Evolutionary conservation across 352 stramenopile species (phyloP), one percentile per base, ranked within the genome.

Genomic region (Globisporangium alternatum): DNA sequence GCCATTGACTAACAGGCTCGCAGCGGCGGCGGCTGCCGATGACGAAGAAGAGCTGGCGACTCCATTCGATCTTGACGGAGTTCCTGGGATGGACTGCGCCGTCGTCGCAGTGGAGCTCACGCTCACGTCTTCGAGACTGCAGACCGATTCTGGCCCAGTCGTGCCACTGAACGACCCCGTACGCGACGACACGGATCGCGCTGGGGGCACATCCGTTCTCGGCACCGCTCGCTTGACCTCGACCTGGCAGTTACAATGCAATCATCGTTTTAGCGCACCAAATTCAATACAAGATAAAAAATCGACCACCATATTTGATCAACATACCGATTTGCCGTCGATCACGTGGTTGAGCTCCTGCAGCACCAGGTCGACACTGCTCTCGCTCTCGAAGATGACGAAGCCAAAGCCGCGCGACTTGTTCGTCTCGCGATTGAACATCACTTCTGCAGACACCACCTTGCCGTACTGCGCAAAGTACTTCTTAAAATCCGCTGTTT

Each of bases 361-460:
- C 43, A 97, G 74, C 25, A 97, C 91, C 22, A 88, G 60, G 57
- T 97, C 88, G 25, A 97, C 92, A 58, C 83, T 96, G 52, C 73
- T 71, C 62, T 97, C 89, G 22, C 65, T 89, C 66, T 98, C 92
- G 64, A 98, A 98, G 62, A 98, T 93, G 49, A 98, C 91, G 75
- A 98, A 98, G 6, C 92, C 92, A 78, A 98, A 98, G 62, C 91
- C 92, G 51, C 91, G 76, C 28, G 88, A 97, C 66, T 98, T 98
- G 85, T 98, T 96, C 22, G 92, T 98, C 67, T 98, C 92, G 41
- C 91, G 83, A 62, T 98, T 98, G 75, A 98, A 98, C 92, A 98
- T 98, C 33, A 98, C 91, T 72, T 98, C 91, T 41, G 89, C 90
- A 6, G 86, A 97, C 61, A 97, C 76, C n/a, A 98, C 91, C 58